These are phyloP conservation scores for Termitomyces heimii DNA, from an alignment of 768 basidiomycete species.

Conservation along the genomic window DNA sequence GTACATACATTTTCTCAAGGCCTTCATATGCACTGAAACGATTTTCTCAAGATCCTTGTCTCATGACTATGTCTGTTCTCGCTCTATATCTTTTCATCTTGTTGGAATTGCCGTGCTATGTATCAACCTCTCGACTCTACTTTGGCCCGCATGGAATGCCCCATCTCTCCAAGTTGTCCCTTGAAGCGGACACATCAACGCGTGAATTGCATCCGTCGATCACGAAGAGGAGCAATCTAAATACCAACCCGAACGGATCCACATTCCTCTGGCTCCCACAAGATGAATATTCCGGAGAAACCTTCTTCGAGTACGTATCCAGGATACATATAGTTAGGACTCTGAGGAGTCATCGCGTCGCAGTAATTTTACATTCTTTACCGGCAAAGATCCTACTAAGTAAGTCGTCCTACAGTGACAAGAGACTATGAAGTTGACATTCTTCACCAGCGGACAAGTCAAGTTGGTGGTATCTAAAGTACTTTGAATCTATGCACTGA, in stretches of 20 bases:
- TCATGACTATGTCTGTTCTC: conserved; percentile 4
- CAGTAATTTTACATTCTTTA: conserved; percentile 59
- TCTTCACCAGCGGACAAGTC: conserved; percentile 53
- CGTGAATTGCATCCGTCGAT: conserved; percentile 7
- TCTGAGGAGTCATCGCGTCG: not conserved
- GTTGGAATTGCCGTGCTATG: not conserved
- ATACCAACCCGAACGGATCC: conserved; percentile 39
- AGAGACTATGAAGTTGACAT: conserved; percentile 10
- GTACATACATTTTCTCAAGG: not conserved
- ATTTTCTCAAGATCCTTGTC: not conserved
- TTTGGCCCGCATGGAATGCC: not conserved
- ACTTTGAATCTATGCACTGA: conserved; percentile 10
- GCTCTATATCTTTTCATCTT: not conserved
- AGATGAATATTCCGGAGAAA: conserved; percentile 59
- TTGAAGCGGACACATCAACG: not conserved
- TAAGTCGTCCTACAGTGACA: conserved; percentile 23
- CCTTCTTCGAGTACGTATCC: conserved; percentile 63
- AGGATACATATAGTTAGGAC: not conserved
- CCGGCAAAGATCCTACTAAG: conserved; percentile 63
- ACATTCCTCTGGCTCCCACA: conserved; percentile 61
- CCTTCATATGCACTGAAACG: conserved; percentile 3
- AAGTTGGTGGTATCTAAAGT: conserved; percentile 36
- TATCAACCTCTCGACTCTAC: conserved; percentile 8
- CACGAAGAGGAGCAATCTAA: conserved; percentile 23
- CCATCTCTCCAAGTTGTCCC: not conserved